Evolutionary conservation across 176 grass and related monocot species (phyloP).

Genomic region (Ananas comosus): DNA sequence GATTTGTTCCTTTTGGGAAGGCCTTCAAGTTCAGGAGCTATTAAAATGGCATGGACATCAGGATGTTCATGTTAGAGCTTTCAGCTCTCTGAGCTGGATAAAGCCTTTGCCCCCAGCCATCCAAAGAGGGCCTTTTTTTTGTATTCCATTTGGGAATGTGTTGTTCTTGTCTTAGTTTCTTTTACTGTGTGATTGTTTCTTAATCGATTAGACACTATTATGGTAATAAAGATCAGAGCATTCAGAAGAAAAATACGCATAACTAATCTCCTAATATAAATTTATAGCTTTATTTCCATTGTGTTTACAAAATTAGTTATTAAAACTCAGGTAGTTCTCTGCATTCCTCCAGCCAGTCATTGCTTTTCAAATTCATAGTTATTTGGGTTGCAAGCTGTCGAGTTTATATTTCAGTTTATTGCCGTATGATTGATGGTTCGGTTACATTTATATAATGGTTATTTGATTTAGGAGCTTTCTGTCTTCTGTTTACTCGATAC

Average conservation of each 20-base stretch:
- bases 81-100: neutral
- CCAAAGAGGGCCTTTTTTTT: neutral
- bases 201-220: neutral
- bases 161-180: neutral
- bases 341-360: no score
- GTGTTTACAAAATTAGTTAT: no score
- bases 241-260: neutral
- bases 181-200: neutral
- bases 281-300: neutral
- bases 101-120: neutral
- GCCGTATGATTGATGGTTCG: no score
- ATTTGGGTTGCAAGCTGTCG: no score
- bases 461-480: no score
- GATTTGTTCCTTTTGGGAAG: neutral
- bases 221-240: slow-evolving; percentile 2
- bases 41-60: neutral
- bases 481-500: no score
- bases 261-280: neutral
- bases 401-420: no score
- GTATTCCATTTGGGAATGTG: neutral
- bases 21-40: neutral
- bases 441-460: no score
- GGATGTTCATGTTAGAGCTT: neutral
- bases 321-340: no score
- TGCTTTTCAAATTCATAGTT: no score